phyloP scores from a whole-genome alignment of 106 monocot genomes.

The Phalaenopsis aphrodite region DNA sequence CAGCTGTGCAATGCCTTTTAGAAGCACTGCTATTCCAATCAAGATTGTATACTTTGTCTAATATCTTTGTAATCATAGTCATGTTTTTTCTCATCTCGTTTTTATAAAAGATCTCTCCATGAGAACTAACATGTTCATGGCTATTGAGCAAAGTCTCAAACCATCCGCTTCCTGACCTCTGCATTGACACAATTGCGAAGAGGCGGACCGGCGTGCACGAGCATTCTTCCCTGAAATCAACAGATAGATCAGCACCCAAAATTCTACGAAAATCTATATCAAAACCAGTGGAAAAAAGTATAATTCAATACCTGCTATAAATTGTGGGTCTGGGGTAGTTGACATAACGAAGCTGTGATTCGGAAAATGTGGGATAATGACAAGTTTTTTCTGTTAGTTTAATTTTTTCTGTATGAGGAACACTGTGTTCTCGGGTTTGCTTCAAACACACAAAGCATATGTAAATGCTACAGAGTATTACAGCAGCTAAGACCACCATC shows the following conservation, averaged over 20 bases:
- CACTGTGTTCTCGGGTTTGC: conserved; percentile 12
- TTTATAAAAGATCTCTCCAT: conserved; percentile 41
- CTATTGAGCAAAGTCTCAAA: conserved; percentile 59
- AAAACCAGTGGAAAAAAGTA: background rate
- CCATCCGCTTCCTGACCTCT: conserved; percentile 61
- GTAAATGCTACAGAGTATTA: conserved; percentile 33
- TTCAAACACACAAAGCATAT: conserved; percentile 34
- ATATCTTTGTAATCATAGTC: conserved; percentile 15
- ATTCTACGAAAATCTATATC: background rate
- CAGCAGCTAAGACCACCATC: conserved; percentile 27
- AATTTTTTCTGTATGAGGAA: conserved; percentile 6
- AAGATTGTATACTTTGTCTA: conserved; percentile 44
- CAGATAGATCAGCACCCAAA: background rate
- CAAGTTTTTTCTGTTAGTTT: conserved; percentile 13
- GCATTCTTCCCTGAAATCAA: conserved; percentile 35
- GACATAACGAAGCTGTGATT: conserved; percentile 13
- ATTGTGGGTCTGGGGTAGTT: conserved; percentile 33
- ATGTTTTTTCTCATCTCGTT: conserved; percentile 35
- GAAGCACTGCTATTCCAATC: conserved; percentile 48
- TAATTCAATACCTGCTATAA: conserved; percentile 24
- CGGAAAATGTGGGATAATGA: background rate
- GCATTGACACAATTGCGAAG: conserved; percentile 46
- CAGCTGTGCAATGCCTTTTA: conserved; percentile 46
- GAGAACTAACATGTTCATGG: conserved; percentile 45
- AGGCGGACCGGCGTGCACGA: conserved; percentile 34